A percentile compares a stretch with the other conserved stretches of the same genome.
Conservation (phyloP, 768 basidiomycete genomes). For the Flagelloscypha sp. region DNA sequence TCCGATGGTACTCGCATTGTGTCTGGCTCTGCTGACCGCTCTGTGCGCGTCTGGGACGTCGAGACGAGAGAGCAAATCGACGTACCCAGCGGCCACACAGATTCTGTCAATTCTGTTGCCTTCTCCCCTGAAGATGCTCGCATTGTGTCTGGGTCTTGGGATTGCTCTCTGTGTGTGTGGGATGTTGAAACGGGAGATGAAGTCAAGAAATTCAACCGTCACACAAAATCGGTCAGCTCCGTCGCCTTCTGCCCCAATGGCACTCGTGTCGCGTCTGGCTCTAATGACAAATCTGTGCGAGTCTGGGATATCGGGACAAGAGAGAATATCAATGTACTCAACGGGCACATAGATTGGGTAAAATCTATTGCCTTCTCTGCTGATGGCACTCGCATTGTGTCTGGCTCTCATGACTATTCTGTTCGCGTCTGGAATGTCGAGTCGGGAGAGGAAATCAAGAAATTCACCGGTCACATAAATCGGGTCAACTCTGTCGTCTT, state of each 20-base stretch:
- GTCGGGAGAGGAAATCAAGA: neutral
- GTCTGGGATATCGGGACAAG: slow-evolving; percentile 11
- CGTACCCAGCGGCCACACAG: slow-evolving; percentile 6
- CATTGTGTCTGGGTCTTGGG: slow-evolving; percentile 15
- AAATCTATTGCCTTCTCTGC: slow-evolving; percentile 13
- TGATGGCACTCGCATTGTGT: slow-evolving; percentile 14
- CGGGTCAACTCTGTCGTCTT: slow-evolving; percentile 9
- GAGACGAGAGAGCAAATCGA: slow-evolving; percentile 1
- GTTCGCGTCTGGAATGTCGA: slow-evolving; percentile 12
- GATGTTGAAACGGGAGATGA: slow-evolving; percentile 3
- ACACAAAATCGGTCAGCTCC: slow-evolving; percentile 3
- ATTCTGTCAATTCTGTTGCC: slow-evolving; percentile 7
- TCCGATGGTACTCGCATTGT: slow-evolving; percentile 8
- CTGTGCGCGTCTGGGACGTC: slow-evolving; percentile 9
- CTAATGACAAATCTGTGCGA: slow-evolving; percentile 9
- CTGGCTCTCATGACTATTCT: slow-evolving; percentile 12
- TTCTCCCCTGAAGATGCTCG: slow-evolving; percentile 13
- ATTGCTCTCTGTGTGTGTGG: slow-evolving; percentile 13
- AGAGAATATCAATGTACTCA: neutral
- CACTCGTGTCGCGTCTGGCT: slow-evolving; percentile 13
- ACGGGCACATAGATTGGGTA: slow-evolving; percentile 6
- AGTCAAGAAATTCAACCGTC: slow-evolving; percentile 4
- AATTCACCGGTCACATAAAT: slow-evolving; percentile 7
- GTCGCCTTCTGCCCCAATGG: slow-evolving; percentile 15
- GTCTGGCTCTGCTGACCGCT: slow-evolving; percentile 7